Evolutionary conservation across 2,329 filamentous ascomycete genomes (phyloP), one percentile per base, ranked within the genome.

Genomic region (Penicillium sp.): DNA sequence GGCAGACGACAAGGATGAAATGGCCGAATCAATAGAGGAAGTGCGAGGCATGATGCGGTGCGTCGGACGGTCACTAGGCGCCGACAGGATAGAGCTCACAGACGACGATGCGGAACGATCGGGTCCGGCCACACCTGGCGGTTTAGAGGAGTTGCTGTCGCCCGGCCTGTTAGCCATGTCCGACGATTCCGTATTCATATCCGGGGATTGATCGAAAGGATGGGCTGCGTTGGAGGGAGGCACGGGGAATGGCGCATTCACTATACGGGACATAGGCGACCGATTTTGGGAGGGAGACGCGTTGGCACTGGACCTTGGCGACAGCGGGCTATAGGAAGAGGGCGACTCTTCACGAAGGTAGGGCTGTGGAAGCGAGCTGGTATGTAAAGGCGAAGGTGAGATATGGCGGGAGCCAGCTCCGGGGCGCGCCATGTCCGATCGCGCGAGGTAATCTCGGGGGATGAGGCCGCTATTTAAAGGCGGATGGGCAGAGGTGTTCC

Each of bases 1-100:
- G 8, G 74, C 76, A 6, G 73, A 68, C 34, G 87, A 88, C 40
- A 87, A 77, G 8, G 81, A 80, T 2, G 91, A 95, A 38, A 94
- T 85, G n/a, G 87, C 86, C 9, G 90, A 96, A 67, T 97, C 91
- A 61, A 95, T 91, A 9, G 91, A 96, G 3, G 87, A 86, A 46
- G 86, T 95, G 60, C 90, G 82, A 46, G 84, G 81, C 58, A 75
- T 70, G 40, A 54, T 52, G 43, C 67, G 65, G 43, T 66, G 62
- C n/a, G 56, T 58, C 42, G 58, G 43, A 41, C 61, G 63, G 40
- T 66, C 61, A 40, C 57, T 60, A 38, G 58, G 50, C 46, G 56
- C 62, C 40, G 60, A 65, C 38, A 61, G 56, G 31, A 64, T 50
- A 39, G 63, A 63, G 49, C 56, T 64, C 39, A 61, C 55, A 23